A percentile compares a stretch with the other conserved stretches of the same genome.
These are phyloP conservation scores for Dryas drummondii DNA, from an alignment of 306 rosid species.

Conservation along the genomic window DNA sequence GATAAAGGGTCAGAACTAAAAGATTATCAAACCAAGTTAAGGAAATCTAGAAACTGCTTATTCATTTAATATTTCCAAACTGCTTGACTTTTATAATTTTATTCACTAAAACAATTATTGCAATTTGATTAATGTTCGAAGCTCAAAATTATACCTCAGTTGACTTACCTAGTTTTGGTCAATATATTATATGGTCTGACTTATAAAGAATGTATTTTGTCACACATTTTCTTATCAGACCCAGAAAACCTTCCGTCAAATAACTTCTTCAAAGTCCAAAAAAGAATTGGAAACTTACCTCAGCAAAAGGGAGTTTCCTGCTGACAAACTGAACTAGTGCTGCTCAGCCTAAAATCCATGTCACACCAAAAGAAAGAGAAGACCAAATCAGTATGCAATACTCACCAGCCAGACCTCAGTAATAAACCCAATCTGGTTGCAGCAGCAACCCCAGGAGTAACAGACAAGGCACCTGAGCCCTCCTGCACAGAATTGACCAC, in stretches of 20 bases:
- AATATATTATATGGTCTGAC: too few relatives aligned
- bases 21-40: too few relatives aligned
- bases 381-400: background rate
- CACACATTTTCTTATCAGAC: background rate
- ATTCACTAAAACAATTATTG: too few relatives aligned
- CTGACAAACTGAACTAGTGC: constrained; percentile 79
- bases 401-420: constrained; percentile 55
- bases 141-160: too few relatives aligned
- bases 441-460: constrained; percentile 65
- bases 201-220: too few relatives aligned
- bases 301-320: constrained; percentile 83
- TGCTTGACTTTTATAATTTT: too few relatives aligned
- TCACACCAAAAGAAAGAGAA: constrained; percentile 1
- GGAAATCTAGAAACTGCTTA: too few relatives aligned
- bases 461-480: constrained; percentile 50
- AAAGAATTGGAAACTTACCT: constrained; percentile 42
- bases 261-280: background rate
- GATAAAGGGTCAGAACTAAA: too few relatives aligned
- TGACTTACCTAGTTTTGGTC: too few relatives aligned
- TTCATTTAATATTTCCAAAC: too few relatives aligned
- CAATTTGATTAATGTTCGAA: too few relatives aligned
- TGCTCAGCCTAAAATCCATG: constrained; percentile 59
- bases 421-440: constrained; percentile 67
- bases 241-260: background rate
- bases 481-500: constrained; percentile 51